A percentile compares a stretch with the other conserved stretches of the same genome.
phyloP scores from a whole-genome alignment of 768 basidiomycete genomes.

The Clavaria fumosa region DNA sequence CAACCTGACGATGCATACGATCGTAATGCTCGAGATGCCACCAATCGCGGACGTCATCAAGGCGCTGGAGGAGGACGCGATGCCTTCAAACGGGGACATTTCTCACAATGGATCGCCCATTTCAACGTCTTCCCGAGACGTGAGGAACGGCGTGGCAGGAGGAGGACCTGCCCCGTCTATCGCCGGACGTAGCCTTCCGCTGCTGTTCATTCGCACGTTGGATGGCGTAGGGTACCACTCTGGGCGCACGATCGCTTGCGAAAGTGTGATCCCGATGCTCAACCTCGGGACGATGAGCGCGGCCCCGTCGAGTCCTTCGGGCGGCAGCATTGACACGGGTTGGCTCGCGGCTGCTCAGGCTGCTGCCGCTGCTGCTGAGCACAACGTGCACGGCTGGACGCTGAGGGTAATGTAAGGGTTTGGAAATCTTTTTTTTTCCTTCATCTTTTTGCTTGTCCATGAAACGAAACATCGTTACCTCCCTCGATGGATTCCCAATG shows the following conservation, averaged over 20 bases:
- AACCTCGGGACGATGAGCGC: constrained; percentile 40
- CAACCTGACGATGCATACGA: constrained; percentile 49
- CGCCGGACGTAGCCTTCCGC: constrained; percentile 52
- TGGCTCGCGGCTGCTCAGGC: constrained; percentile 68
- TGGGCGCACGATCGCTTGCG: constrained; percentile 68
- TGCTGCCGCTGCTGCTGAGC: constrained; percentile 47
- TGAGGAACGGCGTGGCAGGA: constrained; percentile 13
- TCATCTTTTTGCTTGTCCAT: constrained; percentile 15
- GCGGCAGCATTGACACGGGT: constrained; percentile 37
- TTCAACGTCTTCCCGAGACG: constrained; percentile 15
- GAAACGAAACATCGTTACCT: too few species aligned
- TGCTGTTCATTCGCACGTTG: constrained; percentile 65
- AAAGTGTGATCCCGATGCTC: constrained; percentile 61
- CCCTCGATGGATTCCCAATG: too few species aligned
- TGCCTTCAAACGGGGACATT: constrained; percentile 28
- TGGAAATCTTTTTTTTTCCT: constrained; percentile 12
- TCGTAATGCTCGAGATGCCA: constrained; percentile 80
- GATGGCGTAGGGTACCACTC: constrained; percentile 89
- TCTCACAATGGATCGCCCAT: constrained; percentile 19
- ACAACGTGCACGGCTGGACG: constrained; percentile 64
- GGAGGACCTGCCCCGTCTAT: constrained; percentile 27
- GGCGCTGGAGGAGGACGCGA: constrained; percentile 57
- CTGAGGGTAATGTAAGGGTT: constrained; percentile 52
- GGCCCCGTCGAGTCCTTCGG: constrained; percentile 29
- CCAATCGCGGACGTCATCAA: constrained; percentile 59